Evolutionary conservation across 805 yeast genomes (phyloP), one percentile per base, ranked within the genome.

Genomic region (Metschnikowia baotianmanensis): DNA sequence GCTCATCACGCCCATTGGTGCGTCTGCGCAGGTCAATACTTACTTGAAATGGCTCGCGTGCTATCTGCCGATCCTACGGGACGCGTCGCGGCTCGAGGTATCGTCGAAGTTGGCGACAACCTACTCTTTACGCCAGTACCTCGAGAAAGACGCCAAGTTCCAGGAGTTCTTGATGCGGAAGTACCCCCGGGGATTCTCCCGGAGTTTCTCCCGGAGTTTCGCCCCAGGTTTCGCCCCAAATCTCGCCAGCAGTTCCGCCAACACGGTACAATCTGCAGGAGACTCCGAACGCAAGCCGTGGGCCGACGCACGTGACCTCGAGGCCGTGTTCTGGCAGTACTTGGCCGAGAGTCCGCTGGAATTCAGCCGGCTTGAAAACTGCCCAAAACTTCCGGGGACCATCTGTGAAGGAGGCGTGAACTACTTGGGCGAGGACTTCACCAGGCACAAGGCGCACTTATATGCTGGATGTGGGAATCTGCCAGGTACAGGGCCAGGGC

Each of bases 71-170:
- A 28, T 31, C 3, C 16, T 48, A 4, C 51, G 52, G 32, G 61
- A 57, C 24, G 43, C 51, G 1, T 23, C 45, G 3, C 32, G 47
- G 5, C 40, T 39, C 13, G 56, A 50, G 13, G 38, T 43, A 11
- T 38, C 32, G 12, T 49, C 38, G 47, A 72, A 69, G 42, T 61
- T 63, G 32, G 72, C 83, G 0, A 72, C 83, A 0, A 50, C 74
- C 6, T 79, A 77, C 60, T 76, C 74, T 22, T 59, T 83, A 44
- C 65, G 74, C 25, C 83, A 81, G 50, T 81, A 76, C 52, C 72
- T 73, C 58, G 83, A 78, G 36, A 78, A 77, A 45, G 78, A 80
- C 42, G 55, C 66, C 42, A 64, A 63, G 53, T 65, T 73, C 59
- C 63, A 63, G 56, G 62, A 64, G 43, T 56, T 50, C 30, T 43